These are phyloP conservation scores for Tricholoma bakamatsutake DNA, from an alignment of 768 basidiomycete species.

Conservation along the genomic window DNA sequence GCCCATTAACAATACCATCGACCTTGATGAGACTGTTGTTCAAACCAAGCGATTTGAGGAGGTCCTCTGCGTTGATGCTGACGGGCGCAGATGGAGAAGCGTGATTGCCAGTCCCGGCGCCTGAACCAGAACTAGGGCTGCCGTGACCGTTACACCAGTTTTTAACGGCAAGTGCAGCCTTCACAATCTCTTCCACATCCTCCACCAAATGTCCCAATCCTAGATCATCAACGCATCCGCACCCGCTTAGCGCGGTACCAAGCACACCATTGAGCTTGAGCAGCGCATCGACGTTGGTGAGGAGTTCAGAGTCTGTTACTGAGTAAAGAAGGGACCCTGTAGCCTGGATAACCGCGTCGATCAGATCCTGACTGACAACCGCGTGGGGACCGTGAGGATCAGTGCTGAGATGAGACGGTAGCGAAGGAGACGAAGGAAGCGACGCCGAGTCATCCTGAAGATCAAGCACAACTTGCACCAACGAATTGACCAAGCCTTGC, in stretches of 20 bases:
- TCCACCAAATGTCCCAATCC: conserved; percentile 8
- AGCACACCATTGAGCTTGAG: conserved; percentile 5
- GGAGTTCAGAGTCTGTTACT: conserved; percentile 3
- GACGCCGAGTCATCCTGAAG: conserved; percentile 9
- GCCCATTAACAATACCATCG: conserved; percentile 7
- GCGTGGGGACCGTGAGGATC: not conserved
- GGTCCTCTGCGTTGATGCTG: conserved; percentile 10
- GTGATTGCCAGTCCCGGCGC: not conserved
- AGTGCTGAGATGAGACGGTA: not conserved
- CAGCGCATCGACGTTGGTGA: conserved; percentile 6
- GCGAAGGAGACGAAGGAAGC: conserved; percentile 4
- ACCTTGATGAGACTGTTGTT: conserved; percentile 5
- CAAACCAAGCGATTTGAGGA: conserved; percentile 13
- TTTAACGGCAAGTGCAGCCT: conserved; percentile 10
- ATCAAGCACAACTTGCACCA: conserved; percentile 8
- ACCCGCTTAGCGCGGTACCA: conserved; percentile 5
- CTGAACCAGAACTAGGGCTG: not conserved
- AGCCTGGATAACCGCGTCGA: conserved; percentile 11
- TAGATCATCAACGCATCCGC: conserved; percentile 8
- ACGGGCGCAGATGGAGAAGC: conserved; percentile 1
- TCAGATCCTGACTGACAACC: not conserved
- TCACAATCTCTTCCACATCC: conserved; percentile 7
- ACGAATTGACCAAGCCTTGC: conserved; percentile 2
- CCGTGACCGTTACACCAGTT: conserved; percentile 7
- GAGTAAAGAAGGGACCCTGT: conserved; percentile 11